Percentiles rank a stretch among this genome's conserved stretches.
Conservation (phyloP, 2,329 filamentous ascomycete genomes). For the Ascochyta viciae-villosae region DNA sequence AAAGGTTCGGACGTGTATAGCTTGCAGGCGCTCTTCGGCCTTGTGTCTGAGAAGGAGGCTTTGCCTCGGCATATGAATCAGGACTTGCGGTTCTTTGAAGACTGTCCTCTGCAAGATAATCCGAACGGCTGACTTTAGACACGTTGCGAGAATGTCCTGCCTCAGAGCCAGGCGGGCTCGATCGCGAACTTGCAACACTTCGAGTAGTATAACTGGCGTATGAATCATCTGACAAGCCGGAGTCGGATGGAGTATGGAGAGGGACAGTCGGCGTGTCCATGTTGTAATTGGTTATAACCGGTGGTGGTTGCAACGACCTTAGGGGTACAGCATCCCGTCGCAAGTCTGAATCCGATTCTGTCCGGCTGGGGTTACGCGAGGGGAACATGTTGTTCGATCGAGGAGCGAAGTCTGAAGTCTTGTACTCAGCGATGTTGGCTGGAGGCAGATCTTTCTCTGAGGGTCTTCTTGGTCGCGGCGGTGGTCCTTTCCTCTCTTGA, state of each 20-base stretch:
- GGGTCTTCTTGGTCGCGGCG: constrained; percentile 32
- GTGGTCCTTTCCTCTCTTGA: constrained; percentile 26
- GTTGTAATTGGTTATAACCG: constrained; percentile 22
- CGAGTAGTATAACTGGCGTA: constrained; percentile 42
- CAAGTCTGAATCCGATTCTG: constrained; percentile 25
- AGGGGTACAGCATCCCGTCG: constrained; percentile 9
- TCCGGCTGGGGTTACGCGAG: constrained; percentile 32
- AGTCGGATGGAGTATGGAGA: constrained; percentile 50
- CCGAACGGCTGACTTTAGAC: constrained; percentile 36
- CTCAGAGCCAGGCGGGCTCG: constrained; percentile 49
- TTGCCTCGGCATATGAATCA: constrained; percentile 35
- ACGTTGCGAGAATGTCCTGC: constrained; percentile 42
- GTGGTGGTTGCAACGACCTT: constrained; percentile 28
- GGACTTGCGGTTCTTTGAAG: constrained; percentile 39
- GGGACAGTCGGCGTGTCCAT: constrained; percentile 36
- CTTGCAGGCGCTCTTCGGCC: constrained; percentile 27
- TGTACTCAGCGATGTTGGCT: constrained; percentile 29
- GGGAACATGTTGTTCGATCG: constrained; percentile 31
- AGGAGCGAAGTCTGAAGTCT: constrained; percentile 26
- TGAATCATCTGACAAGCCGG: constrained; percentile 50
- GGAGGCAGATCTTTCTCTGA: constrained; percentile 38
- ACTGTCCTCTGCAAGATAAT: constrained; percentile 33
- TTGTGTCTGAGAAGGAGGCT: constrained; percentile 21
- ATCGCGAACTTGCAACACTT: constrained; percentile 47
- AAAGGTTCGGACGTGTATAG: constrained; percentile 28